Evolutionary conservation across 371 early-diverging fungal genomes (phyloP).

Genomic region (Lichtheimia ornata): DNA sequence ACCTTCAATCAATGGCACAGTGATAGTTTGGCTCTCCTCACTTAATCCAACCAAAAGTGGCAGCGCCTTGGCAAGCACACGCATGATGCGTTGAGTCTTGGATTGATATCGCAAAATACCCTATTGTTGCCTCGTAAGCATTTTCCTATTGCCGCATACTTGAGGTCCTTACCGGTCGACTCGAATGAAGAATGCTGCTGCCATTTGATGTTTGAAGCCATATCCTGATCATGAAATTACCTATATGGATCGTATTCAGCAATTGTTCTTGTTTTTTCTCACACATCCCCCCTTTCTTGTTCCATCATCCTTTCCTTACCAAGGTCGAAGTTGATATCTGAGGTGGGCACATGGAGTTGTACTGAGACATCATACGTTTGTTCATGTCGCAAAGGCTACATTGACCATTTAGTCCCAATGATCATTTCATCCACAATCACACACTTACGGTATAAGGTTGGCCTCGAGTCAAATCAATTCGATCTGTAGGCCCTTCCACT

Average conservation of each 20-base stretch:
- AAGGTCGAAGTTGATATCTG: slow-evolving; percentile 74
- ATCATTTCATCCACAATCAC: not conserved
- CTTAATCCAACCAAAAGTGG: slow-evolving; percentile 69
- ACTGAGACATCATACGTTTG: slow-evolving; percentile 67
- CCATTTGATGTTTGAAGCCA: slow-evolving; percentile 60
- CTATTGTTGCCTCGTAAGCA: slow-evolving; percentile 30
- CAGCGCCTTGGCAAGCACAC: slow-evolving; percentile 63
- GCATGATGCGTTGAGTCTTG: slow-evolving; percentile 59
- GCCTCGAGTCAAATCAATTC: slow-evolving; percentile 28
- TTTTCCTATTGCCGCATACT: not conserved
- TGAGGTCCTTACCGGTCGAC: slow-evolving; percentile 64
- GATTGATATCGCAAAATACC: slow-evolving; percentile 79
- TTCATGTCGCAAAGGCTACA: slow-evolving; percentile 27
- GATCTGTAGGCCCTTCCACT: slow-evolving; percentile 19
- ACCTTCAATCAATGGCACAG: slow-evolving; percentile 70
- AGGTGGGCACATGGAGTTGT: slow-evolving; percentile 78
- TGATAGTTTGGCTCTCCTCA: slow-evolving; percentile 70
- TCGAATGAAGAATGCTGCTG: slow-evolving; percentile 48
- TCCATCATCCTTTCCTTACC: slow-evolving; percentile 28
- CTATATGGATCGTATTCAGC: slow-evolving; percentile 3
- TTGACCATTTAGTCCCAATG: not conserved
- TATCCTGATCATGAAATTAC: slow-evolving; percentile 87
- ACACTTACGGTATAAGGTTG: slow-evolving; percentile 15
- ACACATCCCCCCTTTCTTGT: not conserved
- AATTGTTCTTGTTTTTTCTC: not conserved